A percentile compares a stretch with the other conserved stretches of the same genome.
Evolutionary conservation across 2,329 filamentous ascomycete genomes (phyloP).

Genomic region (Chaetomium olivaceum): DNA sequence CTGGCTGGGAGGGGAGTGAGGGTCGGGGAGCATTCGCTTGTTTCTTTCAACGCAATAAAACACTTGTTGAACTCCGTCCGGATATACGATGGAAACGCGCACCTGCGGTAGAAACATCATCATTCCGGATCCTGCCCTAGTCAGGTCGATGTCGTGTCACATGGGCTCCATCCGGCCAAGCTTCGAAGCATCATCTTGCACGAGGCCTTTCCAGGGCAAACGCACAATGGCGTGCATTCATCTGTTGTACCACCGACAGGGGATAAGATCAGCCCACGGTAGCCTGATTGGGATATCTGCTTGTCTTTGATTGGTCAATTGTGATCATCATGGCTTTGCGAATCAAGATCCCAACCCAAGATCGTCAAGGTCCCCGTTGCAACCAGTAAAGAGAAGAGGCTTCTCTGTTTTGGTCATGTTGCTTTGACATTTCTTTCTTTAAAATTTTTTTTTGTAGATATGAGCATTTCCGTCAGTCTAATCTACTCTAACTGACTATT

Average conservation of each 20-base stretch:
- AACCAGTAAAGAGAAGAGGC: neutral
- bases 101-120: neutral
- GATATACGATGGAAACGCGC: neutral
- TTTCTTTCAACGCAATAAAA: neutral
- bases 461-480: constrained; percentile 22
- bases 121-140: neutral
- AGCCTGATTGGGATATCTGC: constrained; percentile 26
- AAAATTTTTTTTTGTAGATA: neutral
- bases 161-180: constrained; percentile 1
- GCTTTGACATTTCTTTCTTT: neutral
- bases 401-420: neutral
- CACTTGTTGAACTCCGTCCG: neutral
- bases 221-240: constrained; percentile 33
- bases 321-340: neutral
- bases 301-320: constrained; percentile 27
- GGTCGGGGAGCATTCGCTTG: neutral
- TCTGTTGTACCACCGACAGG: constrained; percentile 27
- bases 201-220: constrained; percentile 17
- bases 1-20: neutral
- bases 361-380: neutral
- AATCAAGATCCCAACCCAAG: neutral
- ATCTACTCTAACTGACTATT: constrained; percentile 29
- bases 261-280: constrained; percentile 20
- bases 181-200: neutral
- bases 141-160: constrained; percentile 5